Percentiles rank a stretch among this genome's conserved stretches.
Conservation (phyloP, 1,139 yeast genomes). For the Yamadazyma taylorii region DNA sequence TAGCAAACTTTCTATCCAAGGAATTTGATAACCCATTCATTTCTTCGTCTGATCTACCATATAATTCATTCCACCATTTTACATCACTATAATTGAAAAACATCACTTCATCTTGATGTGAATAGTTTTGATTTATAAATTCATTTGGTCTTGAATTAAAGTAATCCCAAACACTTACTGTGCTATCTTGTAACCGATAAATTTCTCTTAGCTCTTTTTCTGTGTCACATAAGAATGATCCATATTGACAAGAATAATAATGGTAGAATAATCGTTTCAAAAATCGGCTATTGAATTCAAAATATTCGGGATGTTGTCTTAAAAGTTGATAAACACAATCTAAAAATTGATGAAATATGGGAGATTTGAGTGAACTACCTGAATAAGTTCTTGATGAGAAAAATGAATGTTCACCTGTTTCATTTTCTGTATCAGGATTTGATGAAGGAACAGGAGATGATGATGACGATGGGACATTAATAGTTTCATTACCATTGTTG, state of each 20-base stretch:
- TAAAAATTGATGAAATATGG: constrained; percentile 89
- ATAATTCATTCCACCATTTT: constrained; percentile 86
- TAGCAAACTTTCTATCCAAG: constrained; percentile 43
- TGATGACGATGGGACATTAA: too few species aligned
- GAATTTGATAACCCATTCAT: constrained; percentile 64
- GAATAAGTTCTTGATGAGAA: constrained; percentile 27
- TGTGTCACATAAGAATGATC: constrained; percentile 77
- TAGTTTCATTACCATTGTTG: too few species aligned
- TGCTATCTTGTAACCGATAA: constrained; percentile 41
- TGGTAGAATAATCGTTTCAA: constrained; percentile 82
- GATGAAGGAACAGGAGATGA: constrained; percentile 6
- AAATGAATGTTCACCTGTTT: constrained; percentile 2
- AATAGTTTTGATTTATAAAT: constrained; percentile 57
- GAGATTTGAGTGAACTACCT: constrained; percentile 62
- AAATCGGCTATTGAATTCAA: constrained; percentile 89
- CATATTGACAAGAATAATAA: constrained; percentile 91
- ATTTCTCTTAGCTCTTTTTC: constrained; percentile 55
- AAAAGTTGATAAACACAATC: constrained; percentile 84
- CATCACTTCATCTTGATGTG: constrained; percentile 42
- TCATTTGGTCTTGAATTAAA: constrained; percentile 75
- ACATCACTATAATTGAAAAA: constrained; percentile 68
- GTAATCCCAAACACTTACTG: constrained; percentile 92
- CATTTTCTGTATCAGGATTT: constrained; percentile 10
- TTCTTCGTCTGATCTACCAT: constrained; percentile 75
- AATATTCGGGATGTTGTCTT: constrained; percentile 66